Evolutionary conservation across 2,329 filamentous ascomycete genomes (phyloP).

Genomic region (Diplodia intermedia): DNA sequence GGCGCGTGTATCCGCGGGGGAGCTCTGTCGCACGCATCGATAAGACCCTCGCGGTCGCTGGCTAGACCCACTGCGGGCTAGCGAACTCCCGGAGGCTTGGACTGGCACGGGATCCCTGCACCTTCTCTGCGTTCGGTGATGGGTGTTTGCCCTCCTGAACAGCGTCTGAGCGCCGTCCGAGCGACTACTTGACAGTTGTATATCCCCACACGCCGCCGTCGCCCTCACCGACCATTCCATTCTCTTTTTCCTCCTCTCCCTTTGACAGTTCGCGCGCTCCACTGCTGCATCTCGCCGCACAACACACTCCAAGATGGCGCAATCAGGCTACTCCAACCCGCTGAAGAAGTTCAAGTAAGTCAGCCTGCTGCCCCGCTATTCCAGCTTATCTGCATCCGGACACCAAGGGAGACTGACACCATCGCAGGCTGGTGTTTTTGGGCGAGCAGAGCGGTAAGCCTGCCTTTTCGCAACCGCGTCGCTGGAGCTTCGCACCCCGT

Average conservation of each 20-base stretch:
- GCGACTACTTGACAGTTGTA: slow-evolving; percentile 33
- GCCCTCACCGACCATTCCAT: slow-evolving; percentile 28
- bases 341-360: slow-evolving; percentile 99
- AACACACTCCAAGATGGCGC: slow-evolving; percentile 72
- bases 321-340: slow-evolving; percentile 90
- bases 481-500: not conserved
- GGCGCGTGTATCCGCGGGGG: not conserved
- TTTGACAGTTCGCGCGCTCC: slow-evolving; percentile 30
- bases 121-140: slow-evolving; percentile 21
- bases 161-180: slow-evolving; percentile 31
- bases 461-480: slow-evolving; percentile 1
- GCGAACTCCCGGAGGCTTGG: slow-evolving; percentile 1
- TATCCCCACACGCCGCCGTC: slow-evolving; percentile 30
- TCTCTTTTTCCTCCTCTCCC: slow-evolving; percentile 30
- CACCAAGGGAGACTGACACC: slow-evolving; percentile 12
- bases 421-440: slow-evolving; percentile 84
- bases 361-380: slow-evolving; percentile 12
- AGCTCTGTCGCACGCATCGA: slow-evolving; percentile 4
- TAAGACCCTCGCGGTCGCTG: slow-evolving; percentile 7
- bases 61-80: not conserved
- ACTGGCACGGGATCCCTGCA: slow-evolving; percentile 20
- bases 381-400: slow-evolving; percentile 8
- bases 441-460: slow-evolving; percentile 96
- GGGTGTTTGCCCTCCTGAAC: slow-evolving; percentile 29
- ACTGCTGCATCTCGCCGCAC: slow-evolving; percentile 7